These are phyloP conservation scores for Coniochaeta sp. DNA, from an alignment of 2,329 filamentous ascomycete species.

Conservation along the genomic window DNA sequence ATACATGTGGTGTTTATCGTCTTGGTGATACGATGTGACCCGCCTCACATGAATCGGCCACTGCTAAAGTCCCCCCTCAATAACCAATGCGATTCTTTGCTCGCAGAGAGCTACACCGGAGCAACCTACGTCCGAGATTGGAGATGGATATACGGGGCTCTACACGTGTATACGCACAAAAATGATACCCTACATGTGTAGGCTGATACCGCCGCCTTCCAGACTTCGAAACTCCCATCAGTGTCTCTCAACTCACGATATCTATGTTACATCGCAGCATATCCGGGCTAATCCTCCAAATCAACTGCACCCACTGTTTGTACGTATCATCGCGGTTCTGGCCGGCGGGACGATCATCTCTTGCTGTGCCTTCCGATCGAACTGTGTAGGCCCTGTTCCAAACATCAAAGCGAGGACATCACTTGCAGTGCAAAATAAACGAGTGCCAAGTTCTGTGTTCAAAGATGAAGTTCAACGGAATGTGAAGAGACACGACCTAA, in stretches of 20 bases:
- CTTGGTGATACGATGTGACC: background rate
- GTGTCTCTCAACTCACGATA: background rate
- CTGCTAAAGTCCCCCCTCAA: background rate
- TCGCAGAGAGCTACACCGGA: background rate
- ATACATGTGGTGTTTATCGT: background rate
- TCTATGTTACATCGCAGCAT: background rate
- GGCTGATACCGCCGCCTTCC: background rate
- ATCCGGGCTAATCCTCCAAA: background rate
- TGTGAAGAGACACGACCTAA: no score
- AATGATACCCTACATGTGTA: background rate
- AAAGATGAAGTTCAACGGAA: no score
- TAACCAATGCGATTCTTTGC: background rate
- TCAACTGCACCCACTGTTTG: background rate
- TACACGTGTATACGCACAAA: no score
- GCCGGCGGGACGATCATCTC: background rate
- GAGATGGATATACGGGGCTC: background rate
- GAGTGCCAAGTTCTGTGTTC: background rate
- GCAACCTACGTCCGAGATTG: background rate
- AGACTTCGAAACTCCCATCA: background rate
- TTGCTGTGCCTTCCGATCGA: background rate
- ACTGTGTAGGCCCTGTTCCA: background rate
- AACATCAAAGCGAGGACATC: background rate
- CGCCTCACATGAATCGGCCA: background rate
- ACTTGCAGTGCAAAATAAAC: background rate
- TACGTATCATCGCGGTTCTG: background rate